Base-by-base conservation (phyloP, 768 basidiomycete genomes). In the Xerocomellus amylosporus region DNA sequence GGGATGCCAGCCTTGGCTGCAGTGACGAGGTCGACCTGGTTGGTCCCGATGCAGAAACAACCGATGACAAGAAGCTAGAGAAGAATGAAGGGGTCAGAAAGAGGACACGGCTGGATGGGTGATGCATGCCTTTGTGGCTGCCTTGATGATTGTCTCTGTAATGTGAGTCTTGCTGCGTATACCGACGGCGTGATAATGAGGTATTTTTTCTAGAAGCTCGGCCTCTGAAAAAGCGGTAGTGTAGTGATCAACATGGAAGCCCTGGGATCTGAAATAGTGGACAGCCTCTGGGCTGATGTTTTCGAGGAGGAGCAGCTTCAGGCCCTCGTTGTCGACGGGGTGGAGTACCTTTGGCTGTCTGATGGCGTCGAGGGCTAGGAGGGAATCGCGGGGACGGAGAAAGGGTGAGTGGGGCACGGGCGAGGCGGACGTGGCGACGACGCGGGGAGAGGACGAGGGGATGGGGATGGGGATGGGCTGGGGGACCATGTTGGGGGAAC, bases 21-120 rank as follows among this genome's bases (percentile, higher is more conserved):
- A 3, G 88, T 84, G 46, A 69, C 56, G 43, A 99, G 85, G 69
- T 98, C 94, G 60, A 98, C 97, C 73, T 98, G 97, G 73, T 98
- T 98, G 49, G 93, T 95, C 47, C 97, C 97, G 60, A 99, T 99
- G 75, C 97, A 99, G 82, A 99, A 99, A 73, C 97, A 99, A 12
- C 97, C 96, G 58, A 98, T 93, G 66, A 87, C 91, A 13, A 98
- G 81, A 43, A 99, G 88, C 94, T 99, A 65, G 44, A 54, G 41
- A 44, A 22, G 6, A 5, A 20, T 36, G 19, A 19, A 24, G 22
- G 30, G 12, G 19, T 55, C 36, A 64, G 49, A 38, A 19, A 31
- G 39, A 15, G 30, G 50, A 36, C 36, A 19, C 12, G 30, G 43
- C 6, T 19, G 38, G 31, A 26, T 14, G 49, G 31, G 33, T 13